A percentile compares a stretch with the other conserved stretches of the same genome.
Conservation (phyloP, 73 alveolate genomes). For the Tetrahymena elliotti region DNA sequence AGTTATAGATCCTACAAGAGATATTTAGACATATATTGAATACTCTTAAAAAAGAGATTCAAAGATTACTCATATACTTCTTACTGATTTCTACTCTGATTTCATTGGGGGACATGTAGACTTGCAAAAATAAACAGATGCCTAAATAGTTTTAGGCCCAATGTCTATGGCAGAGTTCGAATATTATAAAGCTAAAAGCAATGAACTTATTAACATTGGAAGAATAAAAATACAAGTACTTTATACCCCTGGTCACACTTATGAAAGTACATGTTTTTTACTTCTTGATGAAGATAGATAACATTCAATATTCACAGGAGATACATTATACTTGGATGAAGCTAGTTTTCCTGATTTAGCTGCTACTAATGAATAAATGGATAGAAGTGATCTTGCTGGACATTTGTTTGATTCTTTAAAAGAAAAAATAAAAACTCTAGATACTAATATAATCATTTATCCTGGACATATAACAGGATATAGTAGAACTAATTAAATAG, state of each 20-base stretch:
- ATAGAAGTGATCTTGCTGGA: constrained; percentile 8
- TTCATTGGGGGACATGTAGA: constrained; percentile 43
- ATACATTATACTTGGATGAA: constrained; percentile 56
- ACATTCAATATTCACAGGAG: constrained; percentile 59
- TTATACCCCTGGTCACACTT: constrained; percentile 65
- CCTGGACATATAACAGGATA: constrained; percentile 78
- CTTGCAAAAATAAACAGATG: constrained; percentile 13
- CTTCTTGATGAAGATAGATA: constrained; percentile 5
- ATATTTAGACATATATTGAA: constrained; percentile 20
- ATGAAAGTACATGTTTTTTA: constrained; percentile 53
- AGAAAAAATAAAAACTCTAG: constrained; percentile 35
- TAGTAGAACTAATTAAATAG: constrained; percentile 35
- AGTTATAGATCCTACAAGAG: constrained; percentile 43
- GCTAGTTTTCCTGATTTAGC: constrained; percentile 74
- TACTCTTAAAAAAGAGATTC: neutral
- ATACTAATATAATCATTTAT: constrained; percentile 51
- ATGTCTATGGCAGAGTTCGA: constrained; percentile 4
- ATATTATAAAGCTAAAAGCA: neutral
- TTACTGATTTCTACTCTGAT: constrained; percentile 46
- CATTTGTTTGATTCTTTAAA: constrained; percentile 38
- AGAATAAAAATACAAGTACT: constrained; percentile 1
- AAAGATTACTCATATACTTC: constrained; percentile 13
- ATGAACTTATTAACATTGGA: constrained; percentile 3
- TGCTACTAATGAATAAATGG: constrained; percentile 12
- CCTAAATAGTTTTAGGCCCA: constrained; percentile 29